Base-by-base conservation (phyloP, 129 eudicot species). In the Flaveria robusta region DNA sequence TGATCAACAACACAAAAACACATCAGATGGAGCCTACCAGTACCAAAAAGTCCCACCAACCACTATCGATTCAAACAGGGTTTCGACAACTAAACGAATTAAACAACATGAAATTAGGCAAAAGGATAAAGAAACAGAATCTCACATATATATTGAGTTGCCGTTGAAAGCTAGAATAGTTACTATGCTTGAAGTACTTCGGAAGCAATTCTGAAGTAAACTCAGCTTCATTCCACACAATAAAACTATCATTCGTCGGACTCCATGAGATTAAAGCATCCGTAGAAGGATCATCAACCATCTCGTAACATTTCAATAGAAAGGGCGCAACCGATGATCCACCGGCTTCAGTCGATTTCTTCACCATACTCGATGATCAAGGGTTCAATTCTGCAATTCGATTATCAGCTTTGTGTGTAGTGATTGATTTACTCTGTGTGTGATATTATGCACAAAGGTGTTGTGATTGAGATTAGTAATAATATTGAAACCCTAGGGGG, bases 111-210 rank as follows among this genome's bases (percentile, higher is more conserved):
- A 66, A 66, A 41, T 9, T 18, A 4, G 4, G 59, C 2, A 19
- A 43, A 26, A 20, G 41, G 13, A 51, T 6, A 64, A 45, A 58
- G 18, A 1, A 68, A 41, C 49, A 26, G 68, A 63, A 51, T 60
- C 86, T 81, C 74, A 92, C 97, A 68, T 92, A 92, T 79, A 92
- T 89, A 74, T 92, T 92, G 71, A 92, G 91, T 56, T 92, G 97
- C 23, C 97, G 82, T 39, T 89, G 84, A 37, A 92, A 92, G 64
- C 97, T 92, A 66, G 96, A 74, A 59, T 89, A 80, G 54, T 88
- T 92, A 64, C 75, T 86, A 78, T 89, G 96, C 88, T 92, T 92
- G 86, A 89, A 92, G 84, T 89, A 92, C 70, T 85, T 87, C 1
- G 96, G 96, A 68, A 92, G 96, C 91, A 92, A 86, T 59, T 86